Conservation (phyloP, 2,329 filamentous ascomycete species). For the Macrophomina tecta region DNA sequence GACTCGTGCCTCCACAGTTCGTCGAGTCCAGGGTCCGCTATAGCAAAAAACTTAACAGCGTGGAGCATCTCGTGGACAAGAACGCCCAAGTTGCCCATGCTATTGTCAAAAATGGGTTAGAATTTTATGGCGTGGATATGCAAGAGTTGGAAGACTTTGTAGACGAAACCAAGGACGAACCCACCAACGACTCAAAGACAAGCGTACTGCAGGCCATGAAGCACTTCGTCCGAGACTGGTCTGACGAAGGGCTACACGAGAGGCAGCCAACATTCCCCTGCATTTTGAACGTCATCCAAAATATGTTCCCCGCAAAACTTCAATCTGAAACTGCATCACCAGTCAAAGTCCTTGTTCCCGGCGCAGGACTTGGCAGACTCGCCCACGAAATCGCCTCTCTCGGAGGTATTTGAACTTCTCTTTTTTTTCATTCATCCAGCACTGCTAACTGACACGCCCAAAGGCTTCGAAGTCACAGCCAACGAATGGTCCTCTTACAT, state of each 20-base stretch:
- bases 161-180: slow-evolving; percentile 45
- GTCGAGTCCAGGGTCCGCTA: slow-evolving; percentile 35
- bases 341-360: slow-evolving; percentile 57
- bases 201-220: slow-evolving; percentile 62
- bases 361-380: slow-evolving; percentile 60
- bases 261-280: slow-evolving; percentile 49
- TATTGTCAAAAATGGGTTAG: slow-evolving; percentile 54
- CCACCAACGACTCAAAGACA: slow-evolving; percentile 50
- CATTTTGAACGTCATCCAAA: slow-evolving; percentile 38
- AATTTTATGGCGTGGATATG: slow-evolving; percentile 54
- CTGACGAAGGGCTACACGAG: slow-evolving; percentile 55
- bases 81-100: slow-evolving; percentile 56
- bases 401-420: slow-evolving; percentile 37
- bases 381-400: slow-evolving; percentile 58
- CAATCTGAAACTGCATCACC: not conserved
- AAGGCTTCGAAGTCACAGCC: slow-evolving; percentile 59
- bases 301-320: slow-evolving; percentile 9
- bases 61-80: slow-evolving; percentile 50
- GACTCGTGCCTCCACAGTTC: slow-evolving; percentile 23
- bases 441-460: not conserved
- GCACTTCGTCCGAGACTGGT: slow-evolving; percentile 65
- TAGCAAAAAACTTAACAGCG: slow-evolving; percentile 51
- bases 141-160: slow-evolving; percentile 55
- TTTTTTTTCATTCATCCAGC: not conserved
- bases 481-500: slow-evolving; percentile 67